Conservation (phyloP, 129 eudicot species). For the Arctium lappa region DNA sequence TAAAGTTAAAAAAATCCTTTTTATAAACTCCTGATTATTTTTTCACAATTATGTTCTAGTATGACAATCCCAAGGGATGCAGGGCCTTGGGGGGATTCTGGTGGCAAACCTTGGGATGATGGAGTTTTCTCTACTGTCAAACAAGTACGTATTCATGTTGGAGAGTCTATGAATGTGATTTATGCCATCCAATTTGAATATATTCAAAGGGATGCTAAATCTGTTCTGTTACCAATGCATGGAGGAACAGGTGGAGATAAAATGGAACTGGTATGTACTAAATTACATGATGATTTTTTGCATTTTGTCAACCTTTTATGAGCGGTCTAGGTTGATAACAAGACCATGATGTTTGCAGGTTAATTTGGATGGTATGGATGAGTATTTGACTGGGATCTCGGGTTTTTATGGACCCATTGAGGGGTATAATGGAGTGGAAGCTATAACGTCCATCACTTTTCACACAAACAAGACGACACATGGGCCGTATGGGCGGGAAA, state of each 20-base stretch:
- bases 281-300: not conserved
- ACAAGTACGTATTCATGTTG: slow-evolving; percentile 4
- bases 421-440: not conserved
- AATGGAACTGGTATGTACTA: not conserved
- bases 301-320: not conserved
- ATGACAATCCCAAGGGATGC: too few relatives aligned
- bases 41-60: too few relatives aligned
- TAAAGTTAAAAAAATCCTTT: too few relatives aligned
- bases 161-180: not conserved
- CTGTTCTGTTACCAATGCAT: slow-evolving; percentile 18
- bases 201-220: slow-evolving; percentile 7
- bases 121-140: slow-evolving; percentile 17
- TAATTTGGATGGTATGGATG: not conserved
- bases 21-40: too few relatives aligned
- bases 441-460: slow-evolving; percentile 2
- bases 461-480: slow-evolving; percentile 20
- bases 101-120: slow-evolving; percentile 35
- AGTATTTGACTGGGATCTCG: slow-evolving; percentile 8
- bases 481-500: slow-evolving; percentile 22
- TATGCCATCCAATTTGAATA: slow-evolving; percentile 9
- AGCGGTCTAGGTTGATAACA: not conserved
- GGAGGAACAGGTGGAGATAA: slow-evolving; percentile 3
- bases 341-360: not conserved
- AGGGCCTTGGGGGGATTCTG: not conserved
- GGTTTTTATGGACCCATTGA: slow-evolving; percentile 18